phyloP scores from a whole-genome alignment of 164 flowering plant species.

The Magnolia kwangsiensis region DNA sequence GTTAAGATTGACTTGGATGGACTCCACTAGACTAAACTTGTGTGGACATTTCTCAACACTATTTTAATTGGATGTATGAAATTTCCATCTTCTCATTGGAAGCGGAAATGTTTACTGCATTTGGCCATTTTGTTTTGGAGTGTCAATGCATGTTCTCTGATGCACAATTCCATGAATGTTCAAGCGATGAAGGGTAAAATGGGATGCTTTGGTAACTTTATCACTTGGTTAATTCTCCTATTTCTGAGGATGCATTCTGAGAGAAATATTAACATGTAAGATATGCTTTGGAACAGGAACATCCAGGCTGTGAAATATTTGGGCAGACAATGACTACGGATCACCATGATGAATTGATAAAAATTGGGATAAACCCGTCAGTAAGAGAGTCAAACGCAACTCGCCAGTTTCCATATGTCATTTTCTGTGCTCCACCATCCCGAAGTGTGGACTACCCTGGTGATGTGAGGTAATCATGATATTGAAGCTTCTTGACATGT shows the following conservation, averaged over 20 bases:
- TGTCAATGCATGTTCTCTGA: neutral
- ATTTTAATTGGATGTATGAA: neutral
- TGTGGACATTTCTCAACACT: neutral
- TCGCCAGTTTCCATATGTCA: slow-evolving; percentile 62
- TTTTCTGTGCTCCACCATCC: slow-evolving; percentile 94
- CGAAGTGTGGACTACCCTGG: slow-evolving; percentile 64
- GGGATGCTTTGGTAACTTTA: too few species aligned
- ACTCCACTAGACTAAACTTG: neutral
- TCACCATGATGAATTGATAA: slow-evolving; percentile 80
- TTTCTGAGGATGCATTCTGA: neutral
- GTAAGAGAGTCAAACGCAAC: slow-evolving; percentile 36
- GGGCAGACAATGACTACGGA: slow-evolving; percentile 76
- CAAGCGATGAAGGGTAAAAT: too few species aligned
- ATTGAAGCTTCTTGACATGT: neutral
- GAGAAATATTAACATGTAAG: neutral
- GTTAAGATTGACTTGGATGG: neutral
- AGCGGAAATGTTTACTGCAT: neutral
- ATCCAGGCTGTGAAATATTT: slow-evolving; percentile 69
- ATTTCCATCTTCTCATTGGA: neutral
- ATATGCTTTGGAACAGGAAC: slow-evolving; percentile 41
- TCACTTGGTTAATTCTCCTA: neutral
- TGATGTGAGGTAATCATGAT: slow-evolving; percentile 63
- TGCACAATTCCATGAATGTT: too few species aligned
- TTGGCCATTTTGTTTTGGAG: too few species aligned
- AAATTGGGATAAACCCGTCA: slow-evolving; percentile 68